phyloP scores from a whole-genome alignment of 306 rosid species.

The Nissolia schottii region DNA sequence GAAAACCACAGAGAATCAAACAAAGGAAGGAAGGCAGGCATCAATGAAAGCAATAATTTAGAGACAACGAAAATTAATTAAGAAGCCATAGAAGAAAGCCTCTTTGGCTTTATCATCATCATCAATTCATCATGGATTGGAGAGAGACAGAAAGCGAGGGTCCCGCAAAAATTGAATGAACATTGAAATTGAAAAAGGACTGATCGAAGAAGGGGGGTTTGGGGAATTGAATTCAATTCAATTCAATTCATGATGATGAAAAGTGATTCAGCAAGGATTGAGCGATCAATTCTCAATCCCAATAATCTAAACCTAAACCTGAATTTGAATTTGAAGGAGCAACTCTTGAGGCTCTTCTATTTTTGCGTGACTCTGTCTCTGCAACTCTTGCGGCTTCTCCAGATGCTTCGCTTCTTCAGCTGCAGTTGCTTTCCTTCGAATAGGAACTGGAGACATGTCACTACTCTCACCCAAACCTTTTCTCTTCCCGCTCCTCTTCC shows the following conservation, averaged over 20 bases:
- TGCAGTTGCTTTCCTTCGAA: conserved; percentile 38
- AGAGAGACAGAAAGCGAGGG: not conserved
- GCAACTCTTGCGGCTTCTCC: not conserved
- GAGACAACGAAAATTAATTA: not conserved
- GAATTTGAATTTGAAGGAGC: not conserved
- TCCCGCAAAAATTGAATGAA: conserved; percentile 11
- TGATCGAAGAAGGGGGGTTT: too few relatives aligned
- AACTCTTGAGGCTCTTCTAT: not conserved
- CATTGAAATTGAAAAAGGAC: not conserved
- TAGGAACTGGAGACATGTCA: not conserved
- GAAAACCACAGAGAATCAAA: not conserved
- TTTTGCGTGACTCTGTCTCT: not conserved
- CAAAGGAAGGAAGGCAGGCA: not conserved
- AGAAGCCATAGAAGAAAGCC: not conserved
- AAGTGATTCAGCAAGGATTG: not conserved
- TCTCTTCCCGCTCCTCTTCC: conserved; percentile 59
- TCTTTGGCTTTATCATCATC: too few relatives aligned
- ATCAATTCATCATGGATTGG: too few relatives aligned
- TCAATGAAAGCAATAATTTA: not conserved
- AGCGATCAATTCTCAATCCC: not conserved
- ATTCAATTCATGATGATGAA: not conserved
- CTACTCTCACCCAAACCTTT: conserved; percentile 35
- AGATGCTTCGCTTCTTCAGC: conserved; percentile 35
- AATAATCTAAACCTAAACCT: not conserved
- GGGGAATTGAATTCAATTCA: too few relatives aligned